Percentiles rank a stretch among this genome's conserved stretches.
phyloP scores from a whole-genome alignment of 2,329 filamentous ascomycete species.

The Pezicula neosporulosa region DNA sequence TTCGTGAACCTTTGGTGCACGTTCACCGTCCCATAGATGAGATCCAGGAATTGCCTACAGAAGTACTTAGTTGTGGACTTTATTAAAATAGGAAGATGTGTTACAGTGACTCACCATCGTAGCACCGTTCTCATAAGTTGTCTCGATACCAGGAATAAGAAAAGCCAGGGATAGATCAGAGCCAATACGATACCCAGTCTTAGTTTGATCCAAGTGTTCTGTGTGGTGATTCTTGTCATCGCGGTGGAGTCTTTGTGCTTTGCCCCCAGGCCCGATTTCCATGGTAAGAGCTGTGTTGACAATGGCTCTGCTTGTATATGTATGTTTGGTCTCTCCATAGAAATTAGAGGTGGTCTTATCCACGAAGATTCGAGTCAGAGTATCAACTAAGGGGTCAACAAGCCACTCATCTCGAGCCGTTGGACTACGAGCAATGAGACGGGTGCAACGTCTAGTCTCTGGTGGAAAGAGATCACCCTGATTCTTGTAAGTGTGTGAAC shows the following conservation, averaged over 20 bases:
- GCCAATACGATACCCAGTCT: slow-evolving; percentile 11
- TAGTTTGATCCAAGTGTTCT: slow-evolving; percentile 10
- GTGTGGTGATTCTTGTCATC: slow-evolving; percentile 16
- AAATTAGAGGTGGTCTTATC: slow-evolving; percentile 26
- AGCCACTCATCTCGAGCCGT: slow-evolving; percentile 17
- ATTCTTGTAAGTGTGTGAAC: not conserved
- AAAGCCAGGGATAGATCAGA: slow-evolving; percentile 11
- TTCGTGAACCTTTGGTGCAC: slow-evolving; percentile 7
- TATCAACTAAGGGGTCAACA: slow-evolving; percentile 11
- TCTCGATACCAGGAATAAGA: slow-evolving; percentile 12
- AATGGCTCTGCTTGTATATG: slow-evolving; percentile 23
- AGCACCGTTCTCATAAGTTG: slow-evolving; percentile 12
- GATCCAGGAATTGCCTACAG: slow-evolving; percentile 10
- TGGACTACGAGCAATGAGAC: slow-evolving; percentile 12
- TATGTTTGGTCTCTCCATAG: slow-evolving; percentile 24
- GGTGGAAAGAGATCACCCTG: slow-evolving; percentile 16
- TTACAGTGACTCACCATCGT: slow-evolving; percentile 5
- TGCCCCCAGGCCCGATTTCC: slow-evolving; percentile 16
- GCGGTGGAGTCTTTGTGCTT: slow-evolving; percentile 12
- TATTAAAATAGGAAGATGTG: not conserved
- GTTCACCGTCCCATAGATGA: slow-evolving; percentile 11
- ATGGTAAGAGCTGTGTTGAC: slow-evolving; percentile 21
- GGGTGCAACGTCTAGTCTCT: slow-evolving; percentile 18
- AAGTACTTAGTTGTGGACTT: not conserved
- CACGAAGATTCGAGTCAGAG: slow-evolving; percentile 18